Evolutionary conservation across 208 protist genomes (phyloP).

Genomic region (Leptomonas pyrrhocoris): DNA sequence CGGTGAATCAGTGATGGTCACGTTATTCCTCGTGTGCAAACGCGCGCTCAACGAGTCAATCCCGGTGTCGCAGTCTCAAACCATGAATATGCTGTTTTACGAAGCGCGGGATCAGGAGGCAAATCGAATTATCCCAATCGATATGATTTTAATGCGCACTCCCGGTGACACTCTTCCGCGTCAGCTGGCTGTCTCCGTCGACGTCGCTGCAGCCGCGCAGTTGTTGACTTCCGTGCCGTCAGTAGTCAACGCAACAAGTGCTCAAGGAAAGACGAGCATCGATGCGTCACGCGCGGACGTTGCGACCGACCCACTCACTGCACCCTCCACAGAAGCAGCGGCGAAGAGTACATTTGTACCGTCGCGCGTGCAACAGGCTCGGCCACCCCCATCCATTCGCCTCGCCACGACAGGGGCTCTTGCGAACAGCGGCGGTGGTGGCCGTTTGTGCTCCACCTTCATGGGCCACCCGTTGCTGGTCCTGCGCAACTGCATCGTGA

Average conservation of each 20-base stretch:
- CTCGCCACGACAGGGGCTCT: slow-evolving; percentile 8
- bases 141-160: slow-evolving; percentile 69
- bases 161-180: slow-evolving; percentile 46
- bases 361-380: slow-evolving; percentile 10
- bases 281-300: neutral
- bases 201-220: neutral
- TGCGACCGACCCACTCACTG: neutral
- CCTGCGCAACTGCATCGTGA: slow-evolving; percentile 71
- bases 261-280: neutral
- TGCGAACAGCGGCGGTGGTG: neutral
- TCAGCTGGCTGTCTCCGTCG: neutral
- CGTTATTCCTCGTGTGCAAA: slow-evolving; percentile 57
- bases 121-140: slow-evolving; percentile 80
- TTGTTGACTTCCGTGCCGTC: neutral
- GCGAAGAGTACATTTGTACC: neutral
- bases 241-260: neutral
- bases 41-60: slow-evolving; percentile 50
- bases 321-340: neutral
- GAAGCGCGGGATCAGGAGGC: slow-evolving; percentile 84
- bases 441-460: slow-evolving; percentile 39
- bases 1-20: slow-evolving; percentile 73
- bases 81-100: slow-evolving; percentile 80
- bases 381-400: slow-evolving; percentile 17
- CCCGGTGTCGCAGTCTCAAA: slow-evolving; percentile 67
- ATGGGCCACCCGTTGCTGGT: slow-evolving; percentile 74